phyloP scores from a whole-genome alignment of 2,329 filamentous ascomycete species.

The Beauveria sp. region DNA sequence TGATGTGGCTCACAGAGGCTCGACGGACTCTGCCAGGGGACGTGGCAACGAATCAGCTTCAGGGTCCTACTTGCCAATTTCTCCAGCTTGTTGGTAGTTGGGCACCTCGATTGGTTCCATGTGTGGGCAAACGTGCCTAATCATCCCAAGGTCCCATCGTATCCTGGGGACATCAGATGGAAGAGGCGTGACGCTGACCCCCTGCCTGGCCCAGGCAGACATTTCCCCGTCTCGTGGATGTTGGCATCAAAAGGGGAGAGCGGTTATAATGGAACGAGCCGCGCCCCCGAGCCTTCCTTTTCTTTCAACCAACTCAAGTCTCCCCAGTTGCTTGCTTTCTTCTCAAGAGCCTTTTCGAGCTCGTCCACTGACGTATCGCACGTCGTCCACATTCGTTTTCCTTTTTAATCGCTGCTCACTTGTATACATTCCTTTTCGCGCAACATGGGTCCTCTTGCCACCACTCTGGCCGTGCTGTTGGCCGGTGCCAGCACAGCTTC shows the following conservation, averaged over 20 bases:
- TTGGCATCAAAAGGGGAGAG: background rate
- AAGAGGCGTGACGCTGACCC: background rate
- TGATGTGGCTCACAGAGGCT: background rate
- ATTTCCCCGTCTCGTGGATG: background rate
- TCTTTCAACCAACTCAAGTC: background rate
- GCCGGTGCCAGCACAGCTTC: conserved; percentile 2
- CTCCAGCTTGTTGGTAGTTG: background rate
- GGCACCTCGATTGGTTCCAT: background rate
- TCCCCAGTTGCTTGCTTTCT: background rate
- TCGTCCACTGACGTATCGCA: conserved; percentile 12
- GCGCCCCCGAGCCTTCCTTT: background rate
- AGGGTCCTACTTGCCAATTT: background rate
- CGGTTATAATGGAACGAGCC: background rate
- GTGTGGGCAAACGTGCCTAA: background rate
- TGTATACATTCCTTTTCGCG: background rate
- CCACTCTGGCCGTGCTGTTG: conserved; percentile 1
- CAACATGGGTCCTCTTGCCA: background rate
- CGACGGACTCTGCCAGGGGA: background rate
- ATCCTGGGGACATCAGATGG: background rate
- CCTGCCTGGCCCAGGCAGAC: background rate
- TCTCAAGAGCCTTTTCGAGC: background rate
- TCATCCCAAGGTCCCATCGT: background rate
- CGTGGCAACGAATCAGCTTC: background rate
- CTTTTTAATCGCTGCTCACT: background rate
- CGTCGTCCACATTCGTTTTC: conserved; percentile 7